Evolutionary conservation across 2,329 filamentous ascomycete genomes (phyloP), one percentile per base, ranked within the genome.

Genomic region (Xylaria sp.): DNA sequence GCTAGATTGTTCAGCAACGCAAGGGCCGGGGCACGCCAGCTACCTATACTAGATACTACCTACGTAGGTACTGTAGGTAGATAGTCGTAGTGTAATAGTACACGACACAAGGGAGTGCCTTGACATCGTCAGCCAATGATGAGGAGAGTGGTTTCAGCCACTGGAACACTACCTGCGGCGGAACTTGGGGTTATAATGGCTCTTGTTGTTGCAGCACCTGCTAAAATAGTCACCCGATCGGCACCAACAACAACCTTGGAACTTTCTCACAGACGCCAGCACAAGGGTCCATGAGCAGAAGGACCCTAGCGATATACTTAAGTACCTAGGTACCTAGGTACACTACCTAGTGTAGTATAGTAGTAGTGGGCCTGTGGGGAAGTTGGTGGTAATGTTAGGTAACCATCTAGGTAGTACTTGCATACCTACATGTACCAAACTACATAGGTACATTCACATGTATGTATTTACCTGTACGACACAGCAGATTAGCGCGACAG

Each of bases 191-290:
- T 47, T 47, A 21, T 10, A 21, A 47, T 21, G 44, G 18, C 8
- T 21, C 16, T 16, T 21, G 42, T 47, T 47, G 44, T 47, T 23
- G 44, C 29, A 58, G 60, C 63, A 70, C 60, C 63, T 67, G 66
- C 63, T 66, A 44, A 42, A 69, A 69, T 25, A 27, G 60, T 59
- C 42, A 40, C 51, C 62, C 27, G 60, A 64, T 61, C 59, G 32
- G 60, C 55, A 25, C 57, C 32, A 44, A n/a, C n/a, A n/a, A n/a
- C n/a, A n/a, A n/a, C n/a, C n/a, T n/a, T n/a, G n/a, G n/a, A 60
- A 21, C 18, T 37, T 27, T 29, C 23, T 23, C 21, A 35, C 51
- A 23, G 8, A 48, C 32, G 25, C 18, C 35, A 42, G 42, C 29
- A 35, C 18, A 35, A 42, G 23, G 50, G 47, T 29, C 66, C 60